Conservation (phyloP, 495 filamentous ascomycete species). For the Penicillium nucicola region DNA sequence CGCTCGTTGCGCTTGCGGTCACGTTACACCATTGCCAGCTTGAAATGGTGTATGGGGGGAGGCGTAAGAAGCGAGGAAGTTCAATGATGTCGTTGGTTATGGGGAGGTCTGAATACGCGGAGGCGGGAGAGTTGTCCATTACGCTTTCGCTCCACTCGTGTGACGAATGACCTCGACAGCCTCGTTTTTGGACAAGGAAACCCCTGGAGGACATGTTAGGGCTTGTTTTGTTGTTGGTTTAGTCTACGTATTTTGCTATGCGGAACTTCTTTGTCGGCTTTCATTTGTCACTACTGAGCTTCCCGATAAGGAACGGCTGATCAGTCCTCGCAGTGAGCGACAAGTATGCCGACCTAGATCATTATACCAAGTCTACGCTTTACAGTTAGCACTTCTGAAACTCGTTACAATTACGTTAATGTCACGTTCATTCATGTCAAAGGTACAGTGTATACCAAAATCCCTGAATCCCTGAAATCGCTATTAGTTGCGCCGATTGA, state of each 20-base stretch:
- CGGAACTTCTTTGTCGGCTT: neutral
- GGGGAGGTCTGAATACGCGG: conserved; percentile 8
- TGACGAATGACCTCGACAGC: conserved; percentile 6
- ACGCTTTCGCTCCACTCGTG: conserved; percentile 30
- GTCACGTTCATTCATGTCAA: conserved; percentile 27
- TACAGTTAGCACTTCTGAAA: neutral
- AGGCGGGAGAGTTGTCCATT: conserved; percentile 21
- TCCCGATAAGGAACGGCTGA: neutral
- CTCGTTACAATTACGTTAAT: neutral
- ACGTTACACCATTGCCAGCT: conserved; percentile 40
- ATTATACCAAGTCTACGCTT: neutral
- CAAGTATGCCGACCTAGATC: neutral
- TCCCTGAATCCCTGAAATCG: conserved; percentile 12
- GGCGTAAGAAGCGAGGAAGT: neutral
- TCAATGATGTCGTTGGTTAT: conserved; percentile 1
- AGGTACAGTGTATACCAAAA: conserved; percentile 17
- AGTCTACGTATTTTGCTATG: no score
- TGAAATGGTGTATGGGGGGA: neutral
- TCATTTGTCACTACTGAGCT: neutral
- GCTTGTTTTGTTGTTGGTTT: no score
- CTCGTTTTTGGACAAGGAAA: no score
- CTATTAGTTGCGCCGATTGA: conserved; percentile 27
- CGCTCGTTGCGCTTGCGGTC: conserved; percentile 26
- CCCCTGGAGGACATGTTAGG: no score
- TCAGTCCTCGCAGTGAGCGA: neutral